A percentile compares a stretch with the other conserved stretches of the same genome.
phyloP scores from a whole-genome alignment of 805 yeast genomes.

The Pichia pseudocactophila region DNA sequence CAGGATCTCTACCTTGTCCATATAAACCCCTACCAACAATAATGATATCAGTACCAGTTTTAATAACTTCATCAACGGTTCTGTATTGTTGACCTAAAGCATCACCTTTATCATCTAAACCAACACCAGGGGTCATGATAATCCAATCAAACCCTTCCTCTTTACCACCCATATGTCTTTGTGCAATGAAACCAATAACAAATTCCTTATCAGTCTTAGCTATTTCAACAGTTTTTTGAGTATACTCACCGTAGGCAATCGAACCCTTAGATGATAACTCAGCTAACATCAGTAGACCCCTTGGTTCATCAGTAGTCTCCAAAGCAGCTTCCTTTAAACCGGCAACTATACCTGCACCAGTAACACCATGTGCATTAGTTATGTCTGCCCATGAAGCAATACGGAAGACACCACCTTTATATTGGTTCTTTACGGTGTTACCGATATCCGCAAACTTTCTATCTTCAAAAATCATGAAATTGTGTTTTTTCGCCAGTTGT shows the following conservation, averaged over 20 bases:
- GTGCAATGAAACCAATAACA: conserved; percentile 96
- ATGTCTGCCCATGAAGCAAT: conserved; percentile 95
- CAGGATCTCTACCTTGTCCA: conserved; percentile 90
- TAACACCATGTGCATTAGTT: conserved; percentile 95
- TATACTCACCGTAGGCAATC: conserved; percentile 86
- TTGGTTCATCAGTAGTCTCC: conserved; percentile 61
- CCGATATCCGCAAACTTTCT: conserved; percentile 98
- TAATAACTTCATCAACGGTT: conserved; percentile 76
- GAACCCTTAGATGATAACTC: conserved; percentile 93
- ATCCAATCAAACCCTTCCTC: conserved; percentile 91
- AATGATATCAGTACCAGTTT: conserved; percentile 85
- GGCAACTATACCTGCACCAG: conserved; percentile 86
- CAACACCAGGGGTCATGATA: conserved; percentile 97
- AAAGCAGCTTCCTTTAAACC: conserved; percentile 80
- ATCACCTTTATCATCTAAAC: conserved; percentile 94
- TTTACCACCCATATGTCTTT: conserved; percentile 73
- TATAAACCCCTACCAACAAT: conserved; percentile 98
- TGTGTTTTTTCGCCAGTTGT: conserved; percentile 66
- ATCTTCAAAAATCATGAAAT: conserved; percentile 91
- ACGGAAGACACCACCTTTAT: conserved; percentile 79
- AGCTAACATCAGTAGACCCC: conserved; percentile 92
- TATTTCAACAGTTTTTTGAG: conserved; percentile 79
- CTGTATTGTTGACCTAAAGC: conserved; percentile 94
- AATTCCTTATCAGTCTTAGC: conserved; percentile 77
- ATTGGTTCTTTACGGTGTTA: conserved; percentile 91